phyloP scores from a whole-genome alignment of 2,329 filamentous ascomycete species.

The Trichoderma polysporum region DNA sequence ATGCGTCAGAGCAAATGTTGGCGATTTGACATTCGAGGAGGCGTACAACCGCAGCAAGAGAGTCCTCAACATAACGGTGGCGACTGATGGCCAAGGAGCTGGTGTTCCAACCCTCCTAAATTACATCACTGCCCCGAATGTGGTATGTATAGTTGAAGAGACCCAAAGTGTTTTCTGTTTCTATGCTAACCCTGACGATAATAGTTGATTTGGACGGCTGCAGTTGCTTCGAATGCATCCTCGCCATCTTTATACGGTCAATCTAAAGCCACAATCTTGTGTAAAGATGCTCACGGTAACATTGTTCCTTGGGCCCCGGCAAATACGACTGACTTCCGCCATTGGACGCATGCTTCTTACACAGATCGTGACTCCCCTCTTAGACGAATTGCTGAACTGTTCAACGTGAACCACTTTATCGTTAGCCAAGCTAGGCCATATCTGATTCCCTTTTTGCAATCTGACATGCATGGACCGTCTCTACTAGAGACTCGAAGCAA shows the following conservation, averaged over 20 bases:
- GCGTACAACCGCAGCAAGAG: slow-evolving; percentile 83
- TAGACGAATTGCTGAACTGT: slow-evolving; percentile 73
- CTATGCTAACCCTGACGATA: slow-evolving; percentile 18
- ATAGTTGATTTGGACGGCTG: slow-evolving; percentile 76
- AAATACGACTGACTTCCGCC: slow-evolving; percentile 61
- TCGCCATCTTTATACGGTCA: slow-evolving; percentile 65
- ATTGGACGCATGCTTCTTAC: slow-evolving; percentile 66
- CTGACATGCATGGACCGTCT: slow-evolving; percentile 74
- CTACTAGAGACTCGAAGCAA: slow-evolving; percentile 58
- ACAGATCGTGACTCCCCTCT: slow-evolving; percentile 65
- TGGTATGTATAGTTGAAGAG: slow-evolving; percentile 57
- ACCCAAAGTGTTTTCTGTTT: neutral
- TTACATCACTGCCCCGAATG: slow-evolving; percentile 89
- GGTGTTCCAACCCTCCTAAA: slow-evolving; percentile 85
- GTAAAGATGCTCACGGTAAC: slow-evolving; percentile 71
- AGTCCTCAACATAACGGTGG: slow-evolving; percentile 88
- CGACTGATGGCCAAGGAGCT: slow-evolving; percentile 67
- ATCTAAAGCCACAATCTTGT: slow-evolving; percentile 65
- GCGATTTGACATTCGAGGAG: slow-evolving; percentile 89
- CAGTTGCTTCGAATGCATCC: slow-evolving; percentile 71
- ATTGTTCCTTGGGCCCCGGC: slow-evolving; percentile 72
- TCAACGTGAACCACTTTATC: slow-evolving; percentile 95
- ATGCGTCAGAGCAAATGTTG: slow-evolving; percentile 80
- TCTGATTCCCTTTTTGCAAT: slow-evolving; percentile 79
- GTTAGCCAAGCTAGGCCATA: slow-evolving; percentile 91